These are phyloP conservation scores for Cavenderia fasciculata DNA, from an alignment of 78 protist genomes.

Conservation along the genomic window DNA sequence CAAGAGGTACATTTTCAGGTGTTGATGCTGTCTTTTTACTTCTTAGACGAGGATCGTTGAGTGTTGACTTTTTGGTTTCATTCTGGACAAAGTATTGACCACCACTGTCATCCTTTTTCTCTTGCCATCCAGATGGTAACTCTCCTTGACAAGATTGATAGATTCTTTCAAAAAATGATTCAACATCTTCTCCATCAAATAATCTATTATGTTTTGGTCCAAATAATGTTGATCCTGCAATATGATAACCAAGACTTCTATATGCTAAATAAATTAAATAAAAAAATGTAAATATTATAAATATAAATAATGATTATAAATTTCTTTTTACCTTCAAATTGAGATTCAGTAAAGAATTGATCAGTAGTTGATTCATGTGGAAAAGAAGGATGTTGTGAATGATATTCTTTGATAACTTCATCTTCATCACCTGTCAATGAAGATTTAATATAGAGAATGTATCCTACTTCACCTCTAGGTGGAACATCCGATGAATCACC, in stretches of 20 bases:
- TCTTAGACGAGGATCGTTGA: conserved; percentile 45
- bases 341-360: conserved; percentile 77
- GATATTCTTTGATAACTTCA: conserved; percentile 75
- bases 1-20: no score
- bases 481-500: conserved; percentile 5
- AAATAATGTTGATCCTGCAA: conserved; percentile 51
- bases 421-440: conserved; percentile 74
- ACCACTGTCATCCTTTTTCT: conserved; percentile 50
- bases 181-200: conserved; percentile 62
- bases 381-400: conserved; percentile 74
- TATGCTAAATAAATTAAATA: no score
- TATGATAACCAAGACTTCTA: conserved; percentile 64
- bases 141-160: conserved; percentile 58
- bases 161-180: conserved; percentile 58
- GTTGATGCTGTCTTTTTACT: not conserved
- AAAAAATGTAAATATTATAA: no score
- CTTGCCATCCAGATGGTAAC: conserved; percentile 63
- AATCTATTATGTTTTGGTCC: conserved; percentile 50
- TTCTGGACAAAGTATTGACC: conserved; percentile 64
- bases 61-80: conserved; percentile 48
- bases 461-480: conserved; percentile 70
- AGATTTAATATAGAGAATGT: conserved; percentile 60
- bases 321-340: no score
- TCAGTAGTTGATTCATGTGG: conserved; percentile 80
- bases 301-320: no score